phyloP scores from a whole-genome alignment of 1,284 basidiomycete species.

The Boletus austroedulis region DNA sequence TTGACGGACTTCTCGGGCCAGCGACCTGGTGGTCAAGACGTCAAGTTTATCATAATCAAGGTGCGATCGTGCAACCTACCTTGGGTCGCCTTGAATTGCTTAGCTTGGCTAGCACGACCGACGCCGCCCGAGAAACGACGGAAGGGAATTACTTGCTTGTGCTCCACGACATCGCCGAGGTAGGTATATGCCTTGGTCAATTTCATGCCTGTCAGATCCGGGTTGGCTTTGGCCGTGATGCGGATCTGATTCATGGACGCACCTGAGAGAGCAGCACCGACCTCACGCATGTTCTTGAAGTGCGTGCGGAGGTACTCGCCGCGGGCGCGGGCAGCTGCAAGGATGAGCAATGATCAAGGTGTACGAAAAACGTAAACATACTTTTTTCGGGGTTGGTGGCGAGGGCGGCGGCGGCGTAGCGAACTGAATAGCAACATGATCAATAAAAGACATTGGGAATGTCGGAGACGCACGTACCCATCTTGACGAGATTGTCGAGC shows the following conservation, averaged over 20 bases:
- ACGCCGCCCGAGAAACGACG: conserved; percentile 96
- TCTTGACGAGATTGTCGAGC: conserved; percentile 35
- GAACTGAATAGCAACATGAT: conserved; percentile 52
- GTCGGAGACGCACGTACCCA: conserved; percentile 29
- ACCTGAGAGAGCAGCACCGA: conserved; percentile 86
- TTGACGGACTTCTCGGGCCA: conserved; percentile 99
- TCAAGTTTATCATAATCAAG: neutral
- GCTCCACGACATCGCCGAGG: conserved; percentile 92
- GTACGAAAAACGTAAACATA: conserved; percentile 46
- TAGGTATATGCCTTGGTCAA: conserved; percentile 95
- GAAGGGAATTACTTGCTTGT: conserved; percentile 98
- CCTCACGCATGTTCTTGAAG: conserved; percentile 99
- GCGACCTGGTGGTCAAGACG: conserved; percentile 69
- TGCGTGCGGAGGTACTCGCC: conserved; percentile 98
- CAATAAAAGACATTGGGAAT: conserved; percentile 1
- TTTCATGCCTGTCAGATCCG: conserved; percentile 68
- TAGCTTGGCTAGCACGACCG: conserved; percentile 95
- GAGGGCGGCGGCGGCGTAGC: conserved; percentile 85
- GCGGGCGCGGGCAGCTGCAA: conserved; percentile 81
- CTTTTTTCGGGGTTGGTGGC: conserved; percentile 93
- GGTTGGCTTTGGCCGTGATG: neutral
- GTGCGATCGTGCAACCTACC: conserved; percentile 52
- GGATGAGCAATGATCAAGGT: conserved; percentile 10
- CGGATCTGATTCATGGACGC: conserved; percentile 29
- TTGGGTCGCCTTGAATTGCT: conserved; percentile 96